A percentile compares a stretch with the other conserved stretches of the same genome.
phyloP scores from a whole-genome alignment of 129 eudicot genomes.

The Flaveria brownii region DNA sequence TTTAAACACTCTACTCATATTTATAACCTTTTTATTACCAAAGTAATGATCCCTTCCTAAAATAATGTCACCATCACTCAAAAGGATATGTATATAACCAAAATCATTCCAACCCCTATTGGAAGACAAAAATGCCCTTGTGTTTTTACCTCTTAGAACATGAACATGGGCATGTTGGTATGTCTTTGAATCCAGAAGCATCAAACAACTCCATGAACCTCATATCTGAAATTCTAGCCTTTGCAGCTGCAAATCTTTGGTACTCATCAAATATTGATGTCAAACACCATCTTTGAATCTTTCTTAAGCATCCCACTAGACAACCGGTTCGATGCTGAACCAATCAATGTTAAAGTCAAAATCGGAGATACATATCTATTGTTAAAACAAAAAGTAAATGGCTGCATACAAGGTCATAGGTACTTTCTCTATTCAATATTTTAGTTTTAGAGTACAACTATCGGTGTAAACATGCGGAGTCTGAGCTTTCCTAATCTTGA shows the following conservation, averaged over 20 bases:
- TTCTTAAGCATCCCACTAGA: conserved; percentile 84
- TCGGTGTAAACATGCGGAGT: too few relatives aligned
- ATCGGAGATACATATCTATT: not conserved
- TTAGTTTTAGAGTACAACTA: not conserved
- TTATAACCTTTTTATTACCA: too few relatives aligned
- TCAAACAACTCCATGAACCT: conserved; percentile 89
- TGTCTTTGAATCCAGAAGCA: conserved; percentile 53
- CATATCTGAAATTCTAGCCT: conserved; percentile 82
- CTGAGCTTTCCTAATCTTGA: too few relatives aligned
- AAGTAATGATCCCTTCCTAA: too few relatives aligned
- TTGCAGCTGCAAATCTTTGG: conserved; percentile 92
- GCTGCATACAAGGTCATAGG: not conserved
- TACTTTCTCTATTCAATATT: not conserved
- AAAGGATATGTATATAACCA: not conserved
- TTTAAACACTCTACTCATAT: not conserved
- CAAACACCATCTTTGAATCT: conserved; percentile 80
- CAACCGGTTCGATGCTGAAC: conserved; percentile 92
- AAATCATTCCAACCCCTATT: conserved; percentile 16
- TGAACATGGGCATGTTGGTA: conserved; percentile 50
- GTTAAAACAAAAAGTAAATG: not conserved
- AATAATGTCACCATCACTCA: too few relatives aligned
- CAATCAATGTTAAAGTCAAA: not conserved
- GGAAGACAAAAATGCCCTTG: conserved; percentile 13
- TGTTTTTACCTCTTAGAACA: conserved; percentile 43
- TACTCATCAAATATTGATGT: conserved; percentile 94